These are phyloP conservation scores for Teratosphaeria gauchensis DNA, from an alignment of 2,329 filamentous ascomycete genomes.

Conservation along the genomic window DNA sequence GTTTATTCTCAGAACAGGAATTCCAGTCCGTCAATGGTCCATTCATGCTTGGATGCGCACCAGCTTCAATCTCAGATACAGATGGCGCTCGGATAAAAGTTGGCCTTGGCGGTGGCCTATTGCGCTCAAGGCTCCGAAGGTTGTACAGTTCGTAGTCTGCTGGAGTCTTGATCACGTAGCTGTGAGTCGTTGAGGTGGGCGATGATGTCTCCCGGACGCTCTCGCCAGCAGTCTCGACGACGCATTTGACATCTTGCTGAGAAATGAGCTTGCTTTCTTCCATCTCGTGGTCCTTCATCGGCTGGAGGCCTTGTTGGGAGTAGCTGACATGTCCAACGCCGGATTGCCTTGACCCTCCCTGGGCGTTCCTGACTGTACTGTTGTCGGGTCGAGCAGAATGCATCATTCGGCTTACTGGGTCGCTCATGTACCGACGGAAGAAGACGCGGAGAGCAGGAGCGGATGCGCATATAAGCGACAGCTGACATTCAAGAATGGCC, in stretches of 20 bases:
- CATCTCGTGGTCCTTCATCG: not conserved
- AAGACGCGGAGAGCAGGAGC: slow-evolving; percentile 20
- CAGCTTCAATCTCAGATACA: not conserved
- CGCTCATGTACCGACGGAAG: slow-evolving; percentile 18
- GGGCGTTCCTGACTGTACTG: not conserved
- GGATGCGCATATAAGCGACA: slow-evolving; percentile 21
- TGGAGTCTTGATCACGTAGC: slow-evolving; percentile 1
- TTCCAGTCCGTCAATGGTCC: slow-evolving; percentile 4
- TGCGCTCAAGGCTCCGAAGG: slow-evolving; percentile 2
- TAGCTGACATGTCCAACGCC: not conserved
- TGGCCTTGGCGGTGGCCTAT: slow-evolving; percentile 2
- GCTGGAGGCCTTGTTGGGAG: not conserved
- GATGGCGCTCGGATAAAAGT: not conserved
- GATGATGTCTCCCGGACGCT: not conserved
- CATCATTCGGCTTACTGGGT: slow-evolving; percentile 1
- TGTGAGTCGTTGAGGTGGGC: not conserved
- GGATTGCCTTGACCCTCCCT: not conserved
- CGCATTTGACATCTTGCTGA: slow-evolving; percentile 1
- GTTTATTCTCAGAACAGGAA: not conserved
- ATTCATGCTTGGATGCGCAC: not conserved
- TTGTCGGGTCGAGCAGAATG: not conserved
- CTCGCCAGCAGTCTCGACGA: not conserved
- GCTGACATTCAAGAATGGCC: slow-evolving; percentile 19
- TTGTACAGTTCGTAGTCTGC: slow-evolving; percentile 3
- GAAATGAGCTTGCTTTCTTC: slow-evolving; percentile 1